Evolutionary conservation across 2,329 filamentous ascomycete species (phyloP), one percentile per base, ranked within the genome.

Genomic region (Claviceps digitariae): DNA sequence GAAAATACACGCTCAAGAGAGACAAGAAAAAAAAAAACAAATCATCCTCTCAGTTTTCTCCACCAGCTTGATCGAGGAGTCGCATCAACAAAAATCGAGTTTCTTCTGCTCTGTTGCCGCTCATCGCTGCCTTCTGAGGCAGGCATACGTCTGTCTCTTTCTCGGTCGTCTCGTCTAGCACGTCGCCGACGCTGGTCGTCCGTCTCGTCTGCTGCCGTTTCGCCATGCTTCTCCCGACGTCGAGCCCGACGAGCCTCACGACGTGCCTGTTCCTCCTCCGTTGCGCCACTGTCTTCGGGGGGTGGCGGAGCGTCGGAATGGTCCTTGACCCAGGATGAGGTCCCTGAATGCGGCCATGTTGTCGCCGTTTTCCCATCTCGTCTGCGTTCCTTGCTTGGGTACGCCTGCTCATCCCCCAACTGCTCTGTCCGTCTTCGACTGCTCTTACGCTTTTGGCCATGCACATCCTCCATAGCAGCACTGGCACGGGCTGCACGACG

Each of bases 291-390:
- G 41, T 69, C 69, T 0, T 73, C 72, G 1, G 77, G 78, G 2
- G 80, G 79, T 2, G 79, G 78, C 1, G 78, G 78, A 3, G 79
- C 79, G 58, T 82, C 81, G 2, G 76, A 78, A 59, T 82, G 75
- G 13, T 83, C 79, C 64, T 82, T 82, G 4, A 83, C 80, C 81
- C 81, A 84, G 0, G 79, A 83, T 9, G 77, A 79, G 0, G 80
- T 83, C 27, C 81, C 80, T 7, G 77, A 82, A 62, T 82, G 77
- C 20, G 81, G 80, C 81, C 81, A 83, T 9, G 69, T 69, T 10
- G 69, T 70, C 9, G 72, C 59, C 36, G 68, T 58, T 51, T 66
- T 70, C 50, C 62, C 68, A 47, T 70, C 71, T 52, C 66, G 59
- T 46, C 57, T 60, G 23, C 67, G 64, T 46, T 67, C 62, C 60